These are phyloP conservation scores for Tulasnella sp. DNA, from an alignment of 768 basidiomycete genomes.

Conservation along the genomic window DNA sequence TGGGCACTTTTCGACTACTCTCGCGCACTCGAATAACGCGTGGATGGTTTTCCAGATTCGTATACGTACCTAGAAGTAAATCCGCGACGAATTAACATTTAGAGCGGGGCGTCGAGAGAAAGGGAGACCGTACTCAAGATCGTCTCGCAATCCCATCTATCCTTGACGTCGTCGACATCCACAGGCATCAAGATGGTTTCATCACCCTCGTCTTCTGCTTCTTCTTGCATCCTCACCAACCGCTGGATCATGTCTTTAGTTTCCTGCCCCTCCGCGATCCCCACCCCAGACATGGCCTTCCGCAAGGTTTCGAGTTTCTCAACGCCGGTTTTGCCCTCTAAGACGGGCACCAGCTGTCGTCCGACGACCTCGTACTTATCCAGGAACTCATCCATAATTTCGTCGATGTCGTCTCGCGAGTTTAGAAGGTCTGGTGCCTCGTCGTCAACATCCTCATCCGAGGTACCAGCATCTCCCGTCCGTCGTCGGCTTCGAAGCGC, in stretches of 20 bases:
- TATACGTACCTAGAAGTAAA: conserved; percentile 63
- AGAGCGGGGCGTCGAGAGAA: not conserved
- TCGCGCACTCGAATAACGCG: conserved; percentile 66
- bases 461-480: conserved; percentile 22
- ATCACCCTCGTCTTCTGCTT: conserved; percentile 36
- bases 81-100: not conserved
- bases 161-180: conserved; percentile 47
- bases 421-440: conserved; percentile 67
- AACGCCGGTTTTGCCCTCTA: conserved; percentile 58
- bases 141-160: conserved; percentile 94
- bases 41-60: conserved; percentile 97
- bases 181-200: conserved; percentile 37
- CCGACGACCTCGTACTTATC: conserved; percentile 86
- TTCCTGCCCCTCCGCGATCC: conserved; percentile 30
- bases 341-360: conserved; percentile 59
- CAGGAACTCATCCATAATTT: conserved; percentile 89
- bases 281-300: conserved; percentile 60
- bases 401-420: conserved; percentile 78
- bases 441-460: conserved; percentile 35
- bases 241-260: conserved; percentile 27
- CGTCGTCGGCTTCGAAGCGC: not conserved
- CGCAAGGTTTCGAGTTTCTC: conserved; percentile 78
- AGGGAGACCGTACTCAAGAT: conserved; percentile 63
- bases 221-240: conserved; percentile 37
- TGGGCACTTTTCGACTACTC: conserved; percentile 38